These are phyloP conservation scores for Metschnikowia borealis DNA, from an alignment of 805 yeast genomes.

Conservation along the genomic window DNA sequence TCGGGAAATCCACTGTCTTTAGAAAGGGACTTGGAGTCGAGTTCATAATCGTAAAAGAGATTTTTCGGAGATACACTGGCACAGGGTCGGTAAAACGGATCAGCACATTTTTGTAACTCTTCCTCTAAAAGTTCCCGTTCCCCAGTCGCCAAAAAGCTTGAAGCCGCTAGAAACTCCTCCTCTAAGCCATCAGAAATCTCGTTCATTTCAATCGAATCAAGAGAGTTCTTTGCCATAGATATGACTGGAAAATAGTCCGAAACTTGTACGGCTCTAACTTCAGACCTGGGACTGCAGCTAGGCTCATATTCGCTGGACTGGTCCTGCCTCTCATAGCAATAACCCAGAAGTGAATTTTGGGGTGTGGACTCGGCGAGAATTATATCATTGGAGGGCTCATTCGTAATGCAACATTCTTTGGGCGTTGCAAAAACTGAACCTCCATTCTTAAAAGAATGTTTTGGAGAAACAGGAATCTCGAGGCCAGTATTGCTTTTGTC, in stretches of 20 bases:
- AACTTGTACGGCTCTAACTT: neutral
- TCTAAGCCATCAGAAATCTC: neutral
- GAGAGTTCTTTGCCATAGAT: neutral
- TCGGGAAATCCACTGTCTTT: neutral
- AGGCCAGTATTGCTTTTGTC: neutral
- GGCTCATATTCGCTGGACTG: neutral
- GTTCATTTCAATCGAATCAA: neutral
- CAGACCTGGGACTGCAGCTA: no score
- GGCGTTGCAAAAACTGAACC: neutral
- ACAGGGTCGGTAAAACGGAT: slow-evolving; percentile 1
- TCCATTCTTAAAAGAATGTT: neutral
- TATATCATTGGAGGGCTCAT: neutral
- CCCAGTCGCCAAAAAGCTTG: neutral
- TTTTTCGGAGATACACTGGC: neutral
- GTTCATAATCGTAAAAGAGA: neutral
- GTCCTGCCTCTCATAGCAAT: neutral
- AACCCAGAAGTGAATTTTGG: neutral
- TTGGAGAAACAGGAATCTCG: neutral
- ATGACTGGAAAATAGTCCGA: neutral
- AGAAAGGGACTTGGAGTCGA: neutral
- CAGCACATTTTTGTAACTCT: neutral
- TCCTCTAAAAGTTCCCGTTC: neutral
- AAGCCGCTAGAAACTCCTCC: neutral
- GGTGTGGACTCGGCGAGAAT: neutral
- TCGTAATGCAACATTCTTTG: neutral